Percentiles rank a stretch among this genome's conserved stretches.
phyloP scores from a whole-genome alignment of 371 early-diverging fungal species.

The Apophysomyces ossiformis region DNA sequence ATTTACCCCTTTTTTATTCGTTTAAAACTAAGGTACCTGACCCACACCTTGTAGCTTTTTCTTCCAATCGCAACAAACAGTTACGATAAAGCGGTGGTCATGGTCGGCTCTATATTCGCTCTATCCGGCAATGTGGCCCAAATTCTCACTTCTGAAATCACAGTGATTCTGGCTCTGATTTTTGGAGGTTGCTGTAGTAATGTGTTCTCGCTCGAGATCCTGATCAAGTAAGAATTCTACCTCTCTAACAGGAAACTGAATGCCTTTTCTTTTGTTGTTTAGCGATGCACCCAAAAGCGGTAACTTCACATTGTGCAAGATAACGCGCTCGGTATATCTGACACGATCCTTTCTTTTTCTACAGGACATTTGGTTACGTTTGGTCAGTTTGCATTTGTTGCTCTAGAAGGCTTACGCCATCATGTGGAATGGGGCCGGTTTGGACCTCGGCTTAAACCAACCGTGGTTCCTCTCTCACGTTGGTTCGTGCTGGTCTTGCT shows the following conservation, averaged over 20 bases:
- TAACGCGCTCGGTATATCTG: not conserved
- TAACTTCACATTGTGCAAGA: slow-evolving; percentile 18
- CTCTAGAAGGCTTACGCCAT: slow-evolving; percentile 70
- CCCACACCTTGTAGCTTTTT: not conserved
- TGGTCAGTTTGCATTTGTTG: slow-evolving; percentile 81
- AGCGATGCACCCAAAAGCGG: slow-evolving; percentile 81
- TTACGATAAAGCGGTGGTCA: not conserved
- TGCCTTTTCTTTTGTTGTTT: not conserved
- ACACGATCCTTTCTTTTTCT: not conserved
- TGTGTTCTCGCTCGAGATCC: slow-evolving; percentile 82
- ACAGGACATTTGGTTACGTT: slow-evolving; percentile 82
- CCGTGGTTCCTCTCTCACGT: slow-evolving; percentile 69
- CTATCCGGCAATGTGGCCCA: slow-evolving; percentile 9
- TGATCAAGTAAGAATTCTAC: slow-evolving; percentile 59
- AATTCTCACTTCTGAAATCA: slow-evolving; percentile 41
- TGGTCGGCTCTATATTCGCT: not conserved
- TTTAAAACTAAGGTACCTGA: not conserved
- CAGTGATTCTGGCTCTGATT: slow-evolving; percentile 66
- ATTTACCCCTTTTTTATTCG: not conserved
- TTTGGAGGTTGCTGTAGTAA: slow-evolving; percentile 94
- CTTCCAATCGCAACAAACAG: not conserved
- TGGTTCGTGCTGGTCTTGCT: slow-evolving; percentile 81
- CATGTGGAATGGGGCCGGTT: slow-evolving; percentile 62
- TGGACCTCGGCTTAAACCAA: slow-evolving; percentile 62
- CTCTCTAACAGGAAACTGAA: slow-evolving; percentile 1